Evolutionary conservation across 2,329 filamentous ascomycete species (phyloP).

Genomic region (Grosmannia clavigera): DNA sequence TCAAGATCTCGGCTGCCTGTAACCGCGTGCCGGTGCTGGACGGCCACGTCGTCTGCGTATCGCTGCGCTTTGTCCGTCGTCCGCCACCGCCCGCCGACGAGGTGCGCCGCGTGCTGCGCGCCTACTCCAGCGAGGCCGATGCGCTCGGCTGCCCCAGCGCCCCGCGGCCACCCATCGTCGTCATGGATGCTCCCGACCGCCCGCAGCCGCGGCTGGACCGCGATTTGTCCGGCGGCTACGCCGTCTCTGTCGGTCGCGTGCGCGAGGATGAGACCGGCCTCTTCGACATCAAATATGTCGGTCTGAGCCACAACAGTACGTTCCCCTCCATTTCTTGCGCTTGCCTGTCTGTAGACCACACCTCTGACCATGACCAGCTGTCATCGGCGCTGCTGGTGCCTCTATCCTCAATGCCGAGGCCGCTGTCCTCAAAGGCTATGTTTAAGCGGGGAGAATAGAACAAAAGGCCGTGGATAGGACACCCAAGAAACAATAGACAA

Average conservation of each 20-base stretch:
- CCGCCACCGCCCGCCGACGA: slow-evolving; percentile 63
- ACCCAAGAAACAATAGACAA: too few relatives aligned
- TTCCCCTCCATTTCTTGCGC: slow-evolving; percentile 8
- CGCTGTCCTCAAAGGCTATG: slow-evolving; percentile 76
- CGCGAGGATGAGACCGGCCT: slow-evolving; percentile 77
- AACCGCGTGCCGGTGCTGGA: slow-evolving; percentile 92
- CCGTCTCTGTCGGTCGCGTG: slow-evolving; percentile 79
- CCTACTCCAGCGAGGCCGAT: slow-evolving; percentile 73
- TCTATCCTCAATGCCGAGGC: slow-evolving; percentile 92
- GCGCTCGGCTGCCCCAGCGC: slow-evolving; percentile 78
- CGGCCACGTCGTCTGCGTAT: slow-evolving; percentile 91
- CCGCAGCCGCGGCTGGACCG: slow-evolving; percentile 87
- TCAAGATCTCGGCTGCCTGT: slow-evolving; percentile 77
- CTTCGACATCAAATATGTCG: slow-evolving; percentile 92
- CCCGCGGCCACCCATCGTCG: slow-evolving; percentile 66
- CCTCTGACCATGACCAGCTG: slow-evolving; percentile 34
- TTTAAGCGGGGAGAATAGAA: slow-evolving; percentile 30
- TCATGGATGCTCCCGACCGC: slow-evolving; percentile 80
- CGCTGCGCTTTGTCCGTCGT: slow-evolving; percentile 64
- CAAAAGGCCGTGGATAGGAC: background rate
- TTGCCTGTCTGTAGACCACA: background rate
- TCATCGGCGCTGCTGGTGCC: slow-evolving; percentile 92
- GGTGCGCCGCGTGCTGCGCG: slow-evolving; percentile 66
- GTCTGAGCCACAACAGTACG: slow-evolving; percentile 68
- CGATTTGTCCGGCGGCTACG: slow-evolving; percentile 74